A percentile compares a stretch with the other conserved stretches of the same genome.
Conservation (phyloP, 2,329 filamentous ascomycete species). For the Ploettnerulaceae sp. region DNA sequence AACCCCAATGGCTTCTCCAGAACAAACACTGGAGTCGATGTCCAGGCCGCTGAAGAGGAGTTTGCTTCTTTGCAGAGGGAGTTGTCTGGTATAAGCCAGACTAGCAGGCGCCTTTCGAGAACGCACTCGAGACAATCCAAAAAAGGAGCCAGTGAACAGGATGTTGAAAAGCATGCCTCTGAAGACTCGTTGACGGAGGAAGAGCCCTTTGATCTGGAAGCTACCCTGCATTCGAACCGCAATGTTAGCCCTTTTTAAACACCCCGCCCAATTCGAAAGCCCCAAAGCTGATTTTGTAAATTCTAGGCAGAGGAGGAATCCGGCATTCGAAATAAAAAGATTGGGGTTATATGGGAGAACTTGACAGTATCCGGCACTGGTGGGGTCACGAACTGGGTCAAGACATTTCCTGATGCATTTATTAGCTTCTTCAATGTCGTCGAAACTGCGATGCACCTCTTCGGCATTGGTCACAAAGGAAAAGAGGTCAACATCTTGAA, state of each 20-base stretch:
- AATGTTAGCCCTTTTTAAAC: conserved; percentile 33
- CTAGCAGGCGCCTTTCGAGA: conserved; percentile 47
- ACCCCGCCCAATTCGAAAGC: not conserved
- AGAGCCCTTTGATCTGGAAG: conserved; percentile 68
- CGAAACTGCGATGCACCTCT: conserved; percentile 55
- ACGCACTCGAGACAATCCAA: conserved; percentile 35
- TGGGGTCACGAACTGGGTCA: conserved; percentile 64
- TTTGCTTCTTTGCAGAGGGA: conserved; percentile 64
- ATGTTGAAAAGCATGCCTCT: conserved; percentile 53
- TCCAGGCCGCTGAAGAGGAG: conserved; percentile 63
- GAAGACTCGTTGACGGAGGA: conserved; percentile 41
- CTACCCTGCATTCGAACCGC: conserved; percentile 64
- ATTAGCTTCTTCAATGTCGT: conserved; percentile 72
- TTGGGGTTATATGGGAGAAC: conserved; percentile 74
- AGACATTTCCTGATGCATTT: conserved; percentile 68
- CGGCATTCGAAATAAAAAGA: conserved; percentile 75
- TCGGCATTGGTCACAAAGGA: conserved; percentile 64
- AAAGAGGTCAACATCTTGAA: conserved; percentile 69
- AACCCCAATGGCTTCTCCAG: conserved; percentile 46
- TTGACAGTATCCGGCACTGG: conserved; percentile 73
- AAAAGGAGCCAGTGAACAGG: conserved; percentile 36
- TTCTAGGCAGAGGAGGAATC: conserved; percentile 61
- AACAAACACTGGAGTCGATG: conserved; percentile 44
- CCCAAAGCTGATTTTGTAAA: not conserved
- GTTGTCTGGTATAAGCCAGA: conserved; percentile 52